phyloP scores from a whole-genome alignment of 345 rosid genomes.

The Citrus trifoliata region DNA sequence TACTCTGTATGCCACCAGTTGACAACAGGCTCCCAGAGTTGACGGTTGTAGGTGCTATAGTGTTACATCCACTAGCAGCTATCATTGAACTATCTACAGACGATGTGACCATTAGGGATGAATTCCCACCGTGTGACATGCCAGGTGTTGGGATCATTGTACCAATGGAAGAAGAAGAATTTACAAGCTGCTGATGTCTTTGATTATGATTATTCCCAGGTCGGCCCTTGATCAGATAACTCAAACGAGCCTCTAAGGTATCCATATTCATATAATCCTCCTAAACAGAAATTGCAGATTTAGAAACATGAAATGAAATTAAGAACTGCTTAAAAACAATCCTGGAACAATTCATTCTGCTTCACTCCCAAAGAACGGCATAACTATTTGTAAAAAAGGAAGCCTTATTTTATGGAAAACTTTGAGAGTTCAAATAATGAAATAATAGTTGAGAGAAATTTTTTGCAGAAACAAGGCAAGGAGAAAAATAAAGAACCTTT shows the following conservation, averaged over 20 bases:
- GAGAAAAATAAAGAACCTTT: slow-evolving; percentile 45
- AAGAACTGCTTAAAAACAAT: not conserved
- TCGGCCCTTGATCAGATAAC: slow-evolving; percentile 38
- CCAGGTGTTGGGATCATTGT: slow-evolving; percentile 98
- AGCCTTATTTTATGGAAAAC: too few species aligned
- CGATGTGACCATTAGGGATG: slow-evolving; percentile 49
- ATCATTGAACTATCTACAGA: slow-evolving; percentile 57
- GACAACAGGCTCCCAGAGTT: slow-evolving; percentile 50
- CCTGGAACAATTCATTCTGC: not conserved
- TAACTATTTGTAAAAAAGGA: not conserved
- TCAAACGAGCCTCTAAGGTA: slow-evolving; percentile 71
- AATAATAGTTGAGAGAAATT: not conserved
- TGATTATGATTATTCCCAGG: slow-evolving; percentile 39
- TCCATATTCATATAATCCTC: slow-evolving; percentile 71
- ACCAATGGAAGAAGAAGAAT: slow-evolving; percentile 58
- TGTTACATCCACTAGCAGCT: slow-evolving; percentile 46
- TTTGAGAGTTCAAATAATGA: not conserved
- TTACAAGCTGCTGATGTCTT: slow-evolving; percentile 46
- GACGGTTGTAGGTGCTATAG: slow-evolving; percentile 41
- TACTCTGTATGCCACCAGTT: slow-evolving; percentile 49
- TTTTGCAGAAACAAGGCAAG: not conserved
- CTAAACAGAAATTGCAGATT: slow-evolving; percentile 36
- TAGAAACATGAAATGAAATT: slow-evolving; percentile 9
- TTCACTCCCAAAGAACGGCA: not conserved
- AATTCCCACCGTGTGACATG: slow-evolving; percentile 54